Conservation (phyloP, 177 flowering plant genomes). For the Vitis hybrid region DNA sequence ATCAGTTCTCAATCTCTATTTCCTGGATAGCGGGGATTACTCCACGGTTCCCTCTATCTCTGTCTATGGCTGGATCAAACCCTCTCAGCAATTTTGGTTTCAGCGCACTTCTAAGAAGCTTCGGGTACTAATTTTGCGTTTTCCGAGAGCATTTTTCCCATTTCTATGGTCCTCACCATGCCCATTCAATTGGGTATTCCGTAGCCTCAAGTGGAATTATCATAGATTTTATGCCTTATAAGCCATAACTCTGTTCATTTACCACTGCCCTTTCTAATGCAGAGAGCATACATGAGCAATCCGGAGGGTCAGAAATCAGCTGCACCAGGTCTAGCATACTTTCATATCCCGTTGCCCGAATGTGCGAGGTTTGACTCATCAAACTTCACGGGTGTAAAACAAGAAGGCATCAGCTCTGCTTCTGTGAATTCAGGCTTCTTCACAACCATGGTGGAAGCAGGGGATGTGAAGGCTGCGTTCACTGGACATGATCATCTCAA, state of each 20-base stretch:
- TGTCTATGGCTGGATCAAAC: constrained; percentile 91
- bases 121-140: constrained; percentile 36
- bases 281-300: constrained; percentile 55
- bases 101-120: constrained; percentile 66
- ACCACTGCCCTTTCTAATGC: constrained; percentile 18
- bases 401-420: constrained; percentile 83
- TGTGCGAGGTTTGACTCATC: constrained; percentile 61
- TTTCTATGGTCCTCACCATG: no score
- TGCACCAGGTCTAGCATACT: constrained; percentile 87
- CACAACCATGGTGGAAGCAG: constrained; percentile 71
- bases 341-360: constrained; percentile 94
- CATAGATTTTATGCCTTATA: no score
- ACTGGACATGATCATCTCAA: constrained; percentile 89
- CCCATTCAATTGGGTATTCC: no score
- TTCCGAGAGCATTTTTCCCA: no score
- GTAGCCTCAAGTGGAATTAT: no score
- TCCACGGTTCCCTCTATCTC: no score
- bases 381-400: constrained; percentile 76
- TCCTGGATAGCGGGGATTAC: no score
- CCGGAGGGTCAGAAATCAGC: constrained; percentile 53
- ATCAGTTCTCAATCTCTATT: no score
- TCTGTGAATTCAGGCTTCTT: constrained; percentile 93
- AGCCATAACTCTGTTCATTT: no score
- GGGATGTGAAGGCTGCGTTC: constrained; percentile 91
- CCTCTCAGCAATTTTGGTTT: constrained; percentile 92